Conservation (phyloP, 2,329 filamentous ascomycete genomes). For the Fusarium denticulatum region DNA sequence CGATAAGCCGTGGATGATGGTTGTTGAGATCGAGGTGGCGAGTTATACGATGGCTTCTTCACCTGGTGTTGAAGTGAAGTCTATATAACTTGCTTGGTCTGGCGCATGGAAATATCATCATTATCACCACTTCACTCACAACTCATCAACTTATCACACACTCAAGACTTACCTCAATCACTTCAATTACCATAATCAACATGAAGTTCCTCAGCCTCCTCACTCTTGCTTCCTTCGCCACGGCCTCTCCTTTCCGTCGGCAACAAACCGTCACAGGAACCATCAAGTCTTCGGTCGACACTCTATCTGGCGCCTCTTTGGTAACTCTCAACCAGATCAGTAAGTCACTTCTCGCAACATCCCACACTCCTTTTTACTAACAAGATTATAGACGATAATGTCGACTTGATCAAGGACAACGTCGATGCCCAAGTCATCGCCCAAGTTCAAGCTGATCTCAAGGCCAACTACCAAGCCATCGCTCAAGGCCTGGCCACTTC, state of each 20-base stretch:
- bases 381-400: background rate
- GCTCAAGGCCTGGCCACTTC: background rate
- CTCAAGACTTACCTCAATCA: background rate
- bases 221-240: constrained; percentile 17
- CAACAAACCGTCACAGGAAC: constrained; percentile 16
- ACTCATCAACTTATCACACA: background rate
- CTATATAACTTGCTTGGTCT: constrained; percentile 17
- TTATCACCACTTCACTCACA: background rate
- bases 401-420: background rate
- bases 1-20: background rate
- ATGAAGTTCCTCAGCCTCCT: constrained; percentile 33
- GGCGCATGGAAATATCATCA: background rate
- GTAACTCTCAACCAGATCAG: background rate
- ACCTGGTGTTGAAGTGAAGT: background rate
- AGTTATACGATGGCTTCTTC: background rate
- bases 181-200: background rate
- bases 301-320: background rate
- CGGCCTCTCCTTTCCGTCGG: constrained; percentile 13
- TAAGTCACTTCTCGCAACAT: background rate
- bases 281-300: background rate
- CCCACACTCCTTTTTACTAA: too few species aligned
- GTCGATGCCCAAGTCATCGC: background rate
- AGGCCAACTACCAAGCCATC: constrained; percentile 7
- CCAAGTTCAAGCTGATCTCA: background rate
- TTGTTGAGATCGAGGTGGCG: constrained; percentile 2